Evolutionary conservation across 2,329 filamentous ascomycete species (phyloP), one percentile per base, ranked within the genome.

Genomic region (Penicillium sp.): DNA sequence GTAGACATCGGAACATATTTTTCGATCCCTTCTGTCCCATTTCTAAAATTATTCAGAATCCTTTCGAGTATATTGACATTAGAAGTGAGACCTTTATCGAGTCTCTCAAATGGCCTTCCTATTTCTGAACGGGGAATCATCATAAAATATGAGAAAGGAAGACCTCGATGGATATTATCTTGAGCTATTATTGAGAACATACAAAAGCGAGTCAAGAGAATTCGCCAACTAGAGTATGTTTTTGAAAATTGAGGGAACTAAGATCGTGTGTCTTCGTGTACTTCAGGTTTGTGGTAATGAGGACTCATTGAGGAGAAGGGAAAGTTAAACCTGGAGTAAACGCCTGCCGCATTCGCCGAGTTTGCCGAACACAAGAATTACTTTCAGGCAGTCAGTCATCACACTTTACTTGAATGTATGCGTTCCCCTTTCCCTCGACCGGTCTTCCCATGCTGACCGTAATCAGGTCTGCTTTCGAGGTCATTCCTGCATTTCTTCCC

Each of bases 351-450:
- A 3, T 46, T 45, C 6, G 34, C 39, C 16, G 54, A 56, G 40
- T 53, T n/a, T n/a, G n/a, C n/a, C n/a, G n/a, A n/a, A n/a, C n/a
- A 56, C 24, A 56, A 56, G 13, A 53, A 56, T n/a, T 56, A 53
- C 27, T 22, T 56, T 29, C 49, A 53, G 16, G 45, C n/a, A n/a
- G n/a, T n/a, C 45, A 9, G 21, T 42, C 13, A 42, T 42, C 13
- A 42, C 27, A 9, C 27, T 42, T 27, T 42, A 21, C 24, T 27
- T 42, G 10, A 42, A 42, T 13, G 54, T 48, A 16, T 40, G 50
- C 34, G 22, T 31, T 38, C 27, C 21, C 3, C 41, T 44, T 27
- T 48, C 24, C 7, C 24, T 27, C 22, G 18, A n/a, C 21, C 14
- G n/a, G 6, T 4, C 4, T 40, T 40, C 38, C 9, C 18, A 3